phyloP scores from a whole-genome alignment of 2,329 filamentous ascomycete genomes.

The Apiospora pterosperma region DNA sequence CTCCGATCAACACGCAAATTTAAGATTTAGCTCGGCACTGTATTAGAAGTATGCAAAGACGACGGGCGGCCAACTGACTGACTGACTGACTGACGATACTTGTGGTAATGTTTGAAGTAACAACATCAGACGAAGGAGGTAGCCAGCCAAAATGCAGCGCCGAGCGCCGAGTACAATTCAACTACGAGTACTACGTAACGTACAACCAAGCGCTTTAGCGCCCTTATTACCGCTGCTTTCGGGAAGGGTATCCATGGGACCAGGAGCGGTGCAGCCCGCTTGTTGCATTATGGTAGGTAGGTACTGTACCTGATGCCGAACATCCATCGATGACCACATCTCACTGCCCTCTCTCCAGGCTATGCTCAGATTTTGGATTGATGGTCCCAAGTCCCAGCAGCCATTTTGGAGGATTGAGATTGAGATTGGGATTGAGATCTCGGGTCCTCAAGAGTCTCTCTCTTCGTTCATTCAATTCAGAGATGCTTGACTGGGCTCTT shows the following conservation, averaged over 20 bases:
- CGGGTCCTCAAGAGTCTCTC: too few relatives aligned
- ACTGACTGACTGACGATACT: neutral
- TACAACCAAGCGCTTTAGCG: neutral
- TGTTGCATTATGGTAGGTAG: neutral
- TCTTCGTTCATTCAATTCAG: too few relatives aligned
- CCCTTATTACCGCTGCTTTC: conserved; percentile 3
- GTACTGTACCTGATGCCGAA: conserved; percentile 1
- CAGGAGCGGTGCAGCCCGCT: neutral
- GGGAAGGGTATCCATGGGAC: neutral
- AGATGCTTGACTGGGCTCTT: neutral
- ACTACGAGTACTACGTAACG: too few relatives aligned
- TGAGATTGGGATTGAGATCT: too few relatives aligned
- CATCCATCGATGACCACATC: too few relatives aligned
- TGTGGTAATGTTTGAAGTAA: neutral
- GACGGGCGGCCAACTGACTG: neutral
- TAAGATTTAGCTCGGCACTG: neutral
- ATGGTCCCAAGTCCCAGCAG: too few relatives aligned
- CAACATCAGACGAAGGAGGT: neutral
- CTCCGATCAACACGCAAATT: neutral
- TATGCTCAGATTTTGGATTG: too few relatives aligned
- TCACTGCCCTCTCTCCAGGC: neutral
- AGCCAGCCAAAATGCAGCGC: neutral
- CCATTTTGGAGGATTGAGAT: too few relatives aligned
- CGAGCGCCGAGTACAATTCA: too few relatives aligned
- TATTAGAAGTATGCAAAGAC: neutral